Conservation (phyloP, 331 rosid genomes). For the Stylosanthes scabra region DNA sequence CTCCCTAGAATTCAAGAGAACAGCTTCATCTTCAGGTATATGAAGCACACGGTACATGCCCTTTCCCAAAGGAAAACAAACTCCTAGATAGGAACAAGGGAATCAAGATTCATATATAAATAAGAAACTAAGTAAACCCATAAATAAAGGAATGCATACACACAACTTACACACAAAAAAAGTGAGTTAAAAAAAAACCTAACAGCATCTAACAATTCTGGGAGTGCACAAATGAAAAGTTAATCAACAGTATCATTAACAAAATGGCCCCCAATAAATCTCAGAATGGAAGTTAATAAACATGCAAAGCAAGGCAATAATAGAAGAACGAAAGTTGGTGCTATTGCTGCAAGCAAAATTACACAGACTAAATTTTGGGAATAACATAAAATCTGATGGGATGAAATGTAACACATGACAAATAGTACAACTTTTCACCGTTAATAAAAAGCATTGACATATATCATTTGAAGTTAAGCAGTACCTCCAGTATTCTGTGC, state of each 20-base stretch:
- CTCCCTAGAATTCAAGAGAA: constrained; percentile 97
- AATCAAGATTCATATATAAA: constrained; percentile 40
- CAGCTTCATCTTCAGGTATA: constrained; percentile 95
- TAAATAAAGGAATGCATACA: constrained; percentile 22
- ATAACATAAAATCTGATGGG: constrained; percentile 27
- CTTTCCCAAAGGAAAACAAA: constrained; percentile 96
- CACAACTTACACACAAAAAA: constrained; percentile 25
- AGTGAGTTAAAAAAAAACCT: constrained; percentile 9
- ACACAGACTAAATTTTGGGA: constrained; percentile 6
- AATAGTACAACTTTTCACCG: constrained; percentile 29
- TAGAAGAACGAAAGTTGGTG: constrained; percentile 4
- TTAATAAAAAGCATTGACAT: constrained; percentile 29
- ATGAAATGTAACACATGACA: constrained; percentile 14
- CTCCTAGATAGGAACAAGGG: constrained; percentile 55
- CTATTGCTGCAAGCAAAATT: constrained; percentile 23
- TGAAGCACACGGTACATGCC: constrained; percentile 90
- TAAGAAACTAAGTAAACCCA: constrained; percentile 27
- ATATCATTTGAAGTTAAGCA: constrained; percentile 35
- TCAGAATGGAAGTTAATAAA: constrained; percentile 8
- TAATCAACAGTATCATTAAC: constrained; percentile 10
- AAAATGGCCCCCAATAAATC: constrained; percentile 12
- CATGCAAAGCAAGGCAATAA: constrained; percentile 10
- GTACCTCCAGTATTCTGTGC: constrained; percentile 92
- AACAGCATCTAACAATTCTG: constrained; percentile 24
- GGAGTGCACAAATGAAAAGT: constrained; percentile 1